Percentiles rank a stretch among this genome's conserved stretches.
Evolutionary conservation across 2,329 filamentous ascomycete genomes (phyloP).

Genomic region (Colletotrichum filicis): DNA sequence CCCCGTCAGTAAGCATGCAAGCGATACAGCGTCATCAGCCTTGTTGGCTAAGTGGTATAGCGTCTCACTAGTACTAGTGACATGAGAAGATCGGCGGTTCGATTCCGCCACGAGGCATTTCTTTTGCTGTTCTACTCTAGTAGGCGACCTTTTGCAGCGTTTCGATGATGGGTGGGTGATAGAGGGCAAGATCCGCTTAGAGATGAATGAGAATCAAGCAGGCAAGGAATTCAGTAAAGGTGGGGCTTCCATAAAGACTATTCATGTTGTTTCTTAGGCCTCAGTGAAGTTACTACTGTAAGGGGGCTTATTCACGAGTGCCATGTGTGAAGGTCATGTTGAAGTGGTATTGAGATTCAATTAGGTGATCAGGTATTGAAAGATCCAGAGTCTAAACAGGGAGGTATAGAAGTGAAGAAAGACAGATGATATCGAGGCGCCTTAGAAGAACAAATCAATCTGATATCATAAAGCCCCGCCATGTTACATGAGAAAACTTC

Average conservation of each 20-base stretch:
- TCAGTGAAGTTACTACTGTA: background rate
- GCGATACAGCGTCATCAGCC: background rate
- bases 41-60: conserved; percentile 20
- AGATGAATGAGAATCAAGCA: no score
- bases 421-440: background rate
- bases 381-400: background rate
- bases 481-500: conserved; percentile 2
- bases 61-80: conserved; percentile 16
- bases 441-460: background rate
- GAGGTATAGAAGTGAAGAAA: conserved; percentile 16
- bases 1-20: background rate
- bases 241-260: no score
- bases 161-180: no score
- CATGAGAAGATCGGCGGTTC: conserved; percentile 24
- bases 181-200: no score
- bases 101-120: conserved; percentile 14
- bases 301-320: background rate
- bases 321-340: background rate
- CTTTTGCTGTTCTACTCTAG: background rate
- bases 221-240: no score
- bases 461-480: conserved; percentile 17
- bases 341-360: background rate
- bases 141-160: background rate
- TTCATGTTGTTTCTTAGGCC: background rate
- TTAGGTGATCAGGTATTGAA: background rate